A percentile compares a stretch with the other conserved stretches of the same genome.
phyloP scores from a whole-genome alignment of 768 basidiomycete species.

The Floccularia luteovirens region DNA sequence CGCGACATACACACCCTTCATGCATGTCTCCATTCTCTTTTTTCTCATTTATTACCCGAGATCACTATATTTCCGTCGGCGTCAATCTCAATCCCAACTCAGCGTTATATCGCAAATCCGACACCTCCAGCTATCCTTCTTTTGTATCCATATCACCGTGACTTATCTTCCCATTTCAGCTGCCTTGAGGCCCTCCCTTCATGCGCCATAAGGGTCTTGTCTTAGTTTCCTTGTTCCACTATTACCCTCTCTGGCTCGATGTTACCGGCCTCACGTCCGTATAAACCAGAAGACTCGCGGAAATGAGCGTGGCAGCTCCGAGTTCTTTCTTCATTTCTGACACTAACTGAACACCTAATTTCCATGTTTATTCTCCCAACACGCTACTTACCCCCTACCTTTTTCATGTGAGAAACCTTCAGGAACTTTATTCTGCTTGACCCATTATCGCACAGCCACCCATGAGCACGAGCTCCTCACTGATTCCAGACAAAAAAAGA shows the following conservation, averaged over 20 bases:
- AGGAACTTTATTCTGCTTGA: too few relatives aligned
- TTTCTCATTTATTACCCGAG: too few relatives aligned
- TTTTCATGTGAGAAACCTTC: too few relatives aligned
- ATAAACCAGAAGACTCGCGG: conserved; percentile 19
- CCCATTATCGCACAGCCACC: too few relatives aligned
- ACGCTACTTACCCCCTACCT: too few relatives aligned
- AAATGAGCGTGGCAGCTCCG: conserved; percentile 28
- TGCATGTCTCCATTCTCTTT: not conserved
- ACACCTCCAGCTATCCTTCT: conserved; percentile 2
- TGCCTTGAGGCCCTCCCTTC: conserved; percentile 3
- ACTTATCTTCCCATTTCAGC: not conserved
- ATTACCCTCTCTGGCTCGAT: conserved; percentile 1
- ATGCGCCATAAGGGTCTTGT: not conserved
- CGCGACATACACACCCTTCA: not conserved
- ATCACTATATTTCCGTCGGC: too few relatives aligned
- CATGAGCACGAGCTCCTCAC: too few relatives aligned
- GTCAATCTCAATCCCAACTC: not conserved
- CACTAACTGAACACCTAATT: too few relatives aligned
- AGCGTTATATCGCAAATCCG: not conserved
- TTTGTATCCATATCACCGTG: conserved; percentile 2
- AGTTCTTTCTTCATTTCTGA: not conserved
- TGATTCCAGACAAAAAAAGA: too few relatives aligned
- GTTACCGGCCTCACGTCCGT: not conserved
- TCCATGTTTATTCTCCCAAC: too few relatives aligned
- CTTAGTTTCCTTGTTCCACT: too few relatives aligned